These are phyloP conservation scores for Globisporangium irregulare DNA, from an alignment of 352 stramenopile genomes.

Conservation along the genomic window DNA sequence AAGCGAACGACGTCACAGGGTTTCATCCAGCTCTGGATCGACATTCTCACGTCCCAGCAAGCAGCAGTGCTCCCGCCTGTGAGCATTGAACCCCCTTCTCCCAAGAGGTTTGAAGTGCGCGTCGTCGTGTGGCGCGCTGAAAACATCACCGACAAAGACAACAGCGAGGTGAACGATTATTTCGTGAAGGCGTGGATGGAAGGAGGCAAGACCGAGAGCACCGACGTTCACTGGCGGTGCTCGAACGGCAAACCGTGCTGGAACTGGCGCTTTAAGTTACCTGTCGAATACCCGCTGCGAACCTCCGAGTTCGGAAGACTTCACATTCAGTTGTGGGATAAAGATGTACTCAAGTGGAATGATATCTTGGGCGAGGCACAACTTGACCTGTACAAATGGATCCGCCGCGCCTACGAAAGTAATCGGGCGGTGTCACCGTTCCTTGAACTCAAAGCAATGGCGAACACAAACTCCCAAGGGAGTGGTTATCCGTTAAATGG, in stretches of 20 bases:
- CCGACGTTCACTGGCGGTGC: slow-evolving; percentile 91
- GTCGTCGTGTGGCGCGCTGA: slow-evolving; percentile 89
- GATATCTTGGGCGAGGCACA: slow-evolving; percentile 87
- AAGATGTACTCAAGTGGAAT: slow-evolving; percentile 92
- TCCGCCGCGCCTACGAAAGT: slow-evolving; percentile 58
- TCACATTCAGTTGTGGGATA: slow-evolving; percentile 92
- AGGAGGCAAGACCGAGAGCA: slow-evolving; percentile 48
- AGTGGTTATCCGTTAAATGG: background rate
- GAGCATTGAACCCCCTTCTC: slow-evolving; percentile 56
- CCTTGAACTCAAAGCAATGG: slow-evolving; percentile 47
- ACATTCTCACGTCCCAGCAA: slow-evolving; percentile 84
- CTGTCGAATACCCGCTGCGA: slow-evolving; percentile 75
- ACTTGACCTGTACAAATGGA: slow-evolving; percentile 83
- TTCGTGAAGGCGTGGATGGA: slow-evolving; percentile 92
- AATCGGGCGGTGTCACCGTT: slow-evolving; percentile 63
- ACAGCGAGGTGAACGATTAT: slow-evolving; percentile 89
- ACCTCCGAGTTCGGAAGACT: slow-evolving; percentile 82
- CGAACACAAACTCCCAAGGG: background rate
- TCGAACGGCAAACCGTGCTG: slow-evolving; percentile 88
- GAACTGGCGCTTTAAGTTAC: slow-evolving; percentile 92
- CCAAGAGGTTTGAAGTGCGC: slow-evolving; percentile 83
- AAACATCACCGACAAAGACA: slow-evolving; percentile 66
- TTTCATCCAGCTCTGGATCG: slow-evolving; percentile 82
- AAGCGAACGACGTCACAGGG: slow-evolving; percentile 69
- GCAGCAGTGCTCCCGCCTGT: slow-evolving; percentile 61